Conservation (phyloP, 2,329 filamentous ascomycete species). For the Metarhizium album region DNA sequence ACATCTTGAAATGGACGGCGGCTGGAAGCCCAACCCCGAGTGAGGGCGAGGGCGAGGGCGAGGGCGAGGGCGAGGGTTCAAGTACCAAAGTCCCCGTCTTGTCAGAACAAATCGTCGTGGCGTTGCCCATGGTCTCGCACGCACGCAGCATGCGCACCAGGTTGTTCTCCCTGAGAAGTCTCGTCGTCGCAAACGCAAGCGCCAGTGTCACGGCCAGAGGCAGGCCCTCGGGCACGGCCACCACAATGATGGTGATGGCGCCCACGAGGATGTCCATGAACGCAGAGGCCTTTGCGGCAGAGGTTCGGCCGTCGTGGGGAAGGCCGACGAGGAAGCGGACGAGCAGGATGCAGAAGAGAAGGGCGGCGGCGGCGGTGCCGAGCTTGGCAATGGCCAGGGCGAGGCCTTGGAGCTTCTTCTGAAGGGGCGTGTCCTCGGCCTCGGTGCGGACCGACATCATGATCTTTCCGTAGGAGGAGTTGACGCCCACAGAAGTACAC, state of each 20-base stretch:
- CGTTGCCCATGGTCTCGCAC: conserved; percentile 64
- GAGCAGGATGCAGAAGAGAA: conserved; percentile 67
- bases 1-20: too few relatives aligned
- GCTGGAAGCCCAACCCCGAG: too few relatives aligned
- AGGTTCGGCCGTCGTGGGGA: conserved; percentile 32
- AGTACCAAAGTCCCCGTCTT: conserved; percentile 25
- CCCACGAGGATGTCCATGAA: conserved; percentile 57
- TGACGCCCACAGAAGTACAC: conserved; percentile 43
- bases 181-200: conserved; percentile 56
- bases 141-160: conserved; percentile 56
- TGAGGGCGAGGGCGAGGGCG: too few relatives aligned
- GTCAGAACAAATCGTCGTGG: conserved; percentile 67
- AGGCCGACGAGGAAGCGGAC: conserved; percentile 64
- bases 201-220: conserved; percentile 58
- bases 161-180: conserved; percentile 62
- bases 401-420: conserved; percentile 37
- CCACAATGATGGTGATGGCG: conserved; percentile 55
- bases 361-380: conserved; percentile 54
- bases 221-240: conserved; percentile 56
- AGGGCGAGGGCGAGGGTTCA: too few relatives aligned
- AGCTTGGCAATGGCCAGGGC: conserved; percentile 26
- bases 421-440: conserved; percentile 41
- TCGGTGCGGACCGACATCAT: conserved; percentile 44
- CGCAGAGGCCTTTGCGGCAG: conserved; percentile 44
- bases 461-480: conserved; percentile 44